Conservation (phyloP, 345 rosid species). For the Linum usitatissimum region DNA sequence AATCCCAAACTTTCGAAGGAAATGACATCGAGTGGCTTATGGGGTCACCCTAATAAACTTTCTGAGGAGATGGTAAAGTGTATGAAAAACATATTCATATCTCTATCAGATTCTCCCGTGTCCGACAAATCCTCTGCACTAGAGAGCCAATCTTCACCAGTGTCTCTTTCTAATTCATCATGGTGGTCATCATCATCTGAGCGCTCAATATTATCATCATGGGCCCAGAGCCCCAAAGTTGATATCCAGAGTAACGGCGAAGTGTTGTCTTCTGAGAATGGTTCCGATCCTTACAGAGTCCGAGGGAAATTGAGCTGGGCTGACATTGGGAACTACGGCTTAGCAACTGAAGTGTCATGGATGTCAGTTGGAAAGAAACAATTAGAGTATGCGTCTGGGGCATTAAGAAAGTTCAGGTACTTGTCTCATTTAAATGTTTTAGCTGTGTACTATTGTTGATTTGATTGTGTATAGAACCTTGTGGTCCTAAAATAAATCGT, state of each 20-base stretch:
- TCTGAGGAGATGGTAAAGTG: conserved; percentile 25
- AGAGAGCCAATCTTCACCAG: conserved; percentile 44
- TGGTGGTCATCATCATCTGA: conserved; percentile 33
- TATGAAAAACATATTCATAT: conserved; percentile 19
- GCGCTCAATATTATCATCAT: conserved; percentile 15
- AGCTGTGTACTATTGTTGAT: too few relatives aligned
- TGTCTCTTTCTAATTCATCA: conserved; percentile 36
- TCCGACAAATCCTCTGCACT: conserved; percentile 13
- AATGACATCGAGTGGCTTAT: conserved; percentile 29
- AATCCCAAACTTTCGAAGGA: conserved; percentile 37
- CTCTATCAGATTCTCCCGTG: conserved; percentile 14
- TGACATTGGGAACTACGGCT: conserved; percentile 19
- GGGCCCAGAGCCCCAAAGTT: conserved; percentile 20
- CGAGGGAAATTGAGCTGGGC: conserved; percentile 22
- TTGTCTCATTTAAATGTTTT: background rate
- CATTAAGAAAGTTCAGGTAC: conserved; percentile 22
- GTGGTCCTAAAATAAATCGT: too few relatives aligned
- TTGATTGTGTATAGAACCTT: too few relatives aligned
- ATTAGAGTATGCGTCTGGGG: conserved; percentile 20
- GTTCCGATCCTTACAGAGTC: conserved; percentile 19
- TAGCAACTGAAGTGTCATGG: conserved; percentile 22
- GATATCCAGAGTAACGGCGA: conserved; percentile 15
- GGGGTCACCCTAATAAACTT: conserved; percentile 19
- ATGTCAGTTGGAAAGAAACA: conserved; percentile 22
- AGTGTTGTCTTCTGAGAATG: conserved; percentile 16